phyloP scores from a whole-genome alignment of 2,329 filamentous ascomycete genomes.

The Dissoconium aciculare region DNA sequence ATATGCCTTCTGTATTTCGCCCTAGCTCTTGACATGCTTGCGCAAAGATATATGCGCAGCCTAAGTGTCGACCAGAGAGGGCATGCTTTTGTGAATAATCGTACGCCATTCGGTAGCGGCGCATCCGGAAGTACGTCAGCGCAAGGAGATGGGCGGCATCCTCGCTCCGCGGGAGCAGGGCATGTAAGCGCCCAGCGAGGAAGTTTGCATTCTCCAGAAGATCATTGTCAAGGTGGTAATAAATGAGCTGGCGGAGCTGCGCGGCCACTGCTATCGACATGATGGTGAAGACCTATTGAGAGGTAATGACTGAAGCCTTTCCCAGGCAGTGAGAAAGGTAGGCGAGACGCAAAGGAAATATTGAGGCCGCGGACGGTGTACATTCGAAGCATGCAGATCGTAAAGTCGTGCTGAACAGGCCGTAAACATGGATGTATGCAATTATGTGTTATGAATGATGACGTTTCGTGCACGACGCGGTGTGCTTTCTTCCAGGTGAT shows the following conservation, averaged over 20 bases:
- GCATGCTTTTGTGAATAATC: constrained; percentile 62
- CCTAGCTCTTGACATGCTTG: constrained; percentile 73
- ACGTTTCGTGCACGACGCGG: no score
- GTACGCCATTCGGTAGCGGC: constrained; percentile 72
- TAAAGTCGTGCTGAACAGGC: no score
- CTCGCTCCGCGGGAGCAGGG: constrained; percentile 64
- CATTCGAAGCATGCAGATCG: no score
- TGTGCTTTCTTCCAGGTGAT: no score
- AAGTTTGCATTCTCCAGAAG: constrained; percentile 83
- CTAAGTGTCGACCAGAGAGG: constrained; percentile 58
- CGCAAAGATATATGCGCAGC: constrained; percentile 82
- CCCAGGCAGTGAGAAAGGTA: no score
- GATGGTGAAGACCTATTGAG: constrained; percentile 11
- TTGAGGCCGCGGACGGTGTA: no score
- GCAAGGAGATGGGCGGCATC: constrained; percentile 75
- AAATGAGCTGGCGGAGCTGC: constrained; percentile 51
- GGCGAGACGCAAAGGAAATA: no score
- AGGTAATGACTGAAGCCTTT: background rate
- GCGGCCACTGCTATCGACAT: constrained; percentile 44
- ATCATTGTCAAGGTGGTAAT: constrained; percentile 76
- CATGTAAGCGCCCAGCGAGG: constrained; percentile 72
- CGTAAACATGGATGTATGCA: no score
- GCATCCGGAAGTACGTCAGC: constrained; percentile 68
- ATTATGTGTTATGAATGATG: no score
- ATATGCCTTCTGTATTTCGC: constrained; percentile 64